phyloP scores from a whole-genome alignment of 352 stramenopile genomes.

The Aphanomyces euteiches region DNA sequence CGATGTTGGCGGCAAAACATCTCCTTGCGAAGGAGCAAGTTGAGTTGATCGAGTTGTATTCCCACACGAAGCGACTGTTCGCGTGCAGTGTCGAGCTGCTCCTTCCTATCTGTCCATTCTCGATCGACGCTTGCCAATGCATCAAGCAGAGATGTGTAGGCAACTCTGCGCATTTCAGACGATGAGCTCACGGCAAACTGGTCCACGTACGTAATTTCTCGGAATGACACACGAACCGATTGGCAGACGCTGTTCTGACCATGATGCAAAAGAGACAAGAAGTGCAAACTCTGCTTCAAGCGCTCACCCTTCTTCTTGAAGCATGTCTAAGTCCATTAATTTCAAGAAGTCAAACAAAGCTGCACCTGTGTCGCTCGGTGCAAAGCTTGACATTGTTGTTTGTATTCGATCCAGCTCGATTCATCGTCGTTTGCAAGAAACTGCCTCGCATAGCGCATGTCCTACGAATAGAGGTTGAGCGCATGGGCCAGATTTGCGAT shows the following conservation, averaged over 20 bases:
- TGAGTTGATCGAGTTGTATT: slow-evolving; percentile 2
- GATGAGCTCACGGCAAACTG: not conserved
- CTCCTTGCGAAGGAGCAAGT: not conserved
- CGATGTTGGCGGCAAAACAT: not conserved
- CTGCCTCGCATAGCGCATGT: not conserved
- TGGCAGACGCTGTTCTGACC: not conserved
- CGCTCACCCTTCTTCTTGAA: not conserved
- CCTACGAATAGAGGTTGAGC: not conserved
- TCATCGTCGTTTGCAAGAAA: not conserved
- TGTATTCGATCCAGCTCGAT: not conserved
- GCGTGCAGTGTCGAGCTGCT: not conserved
- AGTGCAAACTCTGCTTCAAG: slow-evolving; percentile 5
- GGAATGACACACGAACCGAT: not conserved
- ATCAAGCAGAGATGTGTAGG: not conserved
- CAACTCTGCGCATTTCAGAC: not conserved
- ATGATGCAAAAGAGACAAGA: slow-evolving; percentile 7
- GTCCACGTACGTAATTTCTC: slow-evolving; percentile 4
- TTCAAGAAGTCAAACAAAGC: no score
- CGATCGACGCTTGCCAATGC: not conserved
- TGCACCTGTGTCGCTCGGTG: not conserved
- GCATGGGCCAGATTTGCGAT: not conserved
- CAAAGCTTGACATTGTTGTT: slow-evolving; percentile 5
- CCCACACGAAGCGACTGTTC: slow-evolving; percentile 7
- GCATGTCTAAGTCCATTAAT: not conserved
- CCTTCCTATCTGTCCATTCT: not conserved